Percentiles rank a stretch among this genome's conserved stretches.
Conservation (phyloP, 106 monocot genomes). For the Apostasia ramifera region DNA sequence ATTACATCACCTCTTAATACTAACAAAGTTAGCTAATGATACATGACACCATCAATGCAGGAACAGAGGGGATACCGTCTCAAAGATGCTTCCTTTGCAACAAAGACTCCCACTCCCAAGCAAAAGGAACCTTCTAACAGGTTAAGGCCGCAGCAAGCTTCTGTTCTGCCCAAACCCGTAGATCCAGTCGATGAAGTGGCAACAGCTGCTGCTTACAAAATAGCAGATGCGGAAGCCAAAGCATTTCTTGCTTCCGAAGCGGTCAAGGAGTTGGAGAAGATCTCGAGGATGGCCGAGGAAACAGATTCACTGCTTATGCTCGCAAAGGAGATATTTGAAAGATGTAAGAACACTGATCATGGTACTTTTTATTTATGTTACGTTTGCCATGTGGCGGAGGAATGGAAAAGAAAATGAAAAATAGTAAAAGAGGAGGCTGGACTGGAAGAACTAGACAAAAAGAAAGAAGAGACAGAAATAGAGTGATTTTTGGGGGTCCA, state of each 20-base stretch:
- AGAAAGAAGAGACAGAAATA: too few relatives aligned
- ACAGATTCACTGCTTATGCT: constrained; percentile 48
- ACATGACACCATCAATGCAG: constrained; percentile 21
- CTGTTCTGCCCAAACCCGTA: neutral
- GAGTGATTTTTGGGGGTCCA: too few relatives aligned
- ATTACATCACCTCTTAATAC: too few relatives aligned
- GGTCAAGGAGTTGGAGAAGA: constrained; percentile 67
- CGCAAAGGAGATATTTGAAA: constrained; percentile 61
- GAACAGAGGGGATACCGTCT: constrained; percentile 54
- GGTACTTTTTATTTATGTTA: neutral
- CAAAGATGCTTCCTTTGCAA: constrained; percentile 44
- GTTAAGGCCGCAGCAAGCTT: constrained; percentile 14
- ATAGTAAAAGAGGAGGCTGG: too few relatives aligned
- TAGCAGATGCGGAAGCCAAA: constrained; percentile 87
- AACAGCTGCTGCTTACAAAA: constrained; percentile 44
- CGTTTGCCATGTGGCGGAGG: too few relatives aligned
- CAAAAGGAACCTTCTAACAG: constrained; percentile 47
- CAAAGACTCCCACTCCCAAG: constrained; percentile 52
- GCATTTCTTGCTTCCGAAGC: constrained; percentile 71
- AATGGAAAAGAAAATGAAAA: too few relatives aligned
- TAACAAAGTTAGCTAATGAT: neutral
- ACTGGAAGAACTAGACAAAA: too few relatives aligned
- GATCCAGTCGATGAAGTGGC: constrained; percentile 36
- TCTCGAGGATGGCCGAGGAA: constrained; percentile 71
- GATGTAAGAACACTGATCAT: constrained; percentile 39